Evolutionary conservation across 2,329 filamentous ascomycete genomes (phyloP), one percentile per base, ranked within the genome.

Genomic region (Ophiostoma sp.): DNA sequence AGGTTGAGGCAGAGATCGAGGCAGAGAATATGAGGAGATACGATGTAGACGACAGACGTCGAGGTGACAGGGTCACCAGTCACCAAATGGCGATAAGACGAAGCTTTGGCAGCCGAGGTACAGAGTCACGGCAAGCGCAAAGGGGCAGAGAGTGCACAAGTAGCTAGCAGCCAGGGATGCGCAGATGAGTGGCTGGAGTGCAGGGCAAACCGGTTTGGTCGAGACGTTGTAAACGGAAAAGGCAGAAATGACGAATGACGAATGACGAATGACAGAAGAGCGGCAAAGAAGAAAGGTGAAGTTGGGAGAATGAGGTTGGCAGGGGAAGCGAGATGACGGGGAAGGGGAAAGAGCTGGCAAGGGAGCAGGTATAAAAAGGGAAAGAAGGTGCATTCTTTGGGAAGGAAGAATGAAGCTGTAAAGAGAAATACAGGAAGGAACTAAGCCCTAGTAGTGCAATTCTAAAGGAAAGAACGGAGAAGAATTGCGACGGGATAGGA

Each of bases 351-450:
- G 52, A 57, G 52, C 23, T 57, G 52, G 57, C 27, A 62, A 33
- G 57, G 57, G 57, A 33, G 27, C 57, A 62, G 35, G 57, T 57
- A 57, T 57, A 57, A 62, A 62, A 33, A 20, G n/a, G n/a, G 7
- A 23, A 54, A 23, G n/a, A 23, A 3, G n/a, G 8, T 27, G 52
- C 44, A 31, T 31, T 20, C 15, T 20, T 15, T 1, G 6, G n/a
- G 15, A 33, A 27, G 57, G 33, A 62, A 27, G 57, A 62, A 62
- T 13, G 27, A 62, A 62, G 15, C 27, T 33, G 57, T 11, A 5
- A 62, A 31, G 17, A 15, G 52, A 48, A 17, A 48, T 31, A 31
- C 27, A 52, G 44, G 44, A 52, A 52, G 48, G 48, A 52, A 52
- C 48, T 6, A 52, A 23, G 48, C 17, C 27, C 17, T 15, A 13